Percentiles rank a stretch among this genome's conserved stretches.
Conservation (phyloP, 202 grass and related monocot genomes). For the Brachypodium distachyon region DNA sequence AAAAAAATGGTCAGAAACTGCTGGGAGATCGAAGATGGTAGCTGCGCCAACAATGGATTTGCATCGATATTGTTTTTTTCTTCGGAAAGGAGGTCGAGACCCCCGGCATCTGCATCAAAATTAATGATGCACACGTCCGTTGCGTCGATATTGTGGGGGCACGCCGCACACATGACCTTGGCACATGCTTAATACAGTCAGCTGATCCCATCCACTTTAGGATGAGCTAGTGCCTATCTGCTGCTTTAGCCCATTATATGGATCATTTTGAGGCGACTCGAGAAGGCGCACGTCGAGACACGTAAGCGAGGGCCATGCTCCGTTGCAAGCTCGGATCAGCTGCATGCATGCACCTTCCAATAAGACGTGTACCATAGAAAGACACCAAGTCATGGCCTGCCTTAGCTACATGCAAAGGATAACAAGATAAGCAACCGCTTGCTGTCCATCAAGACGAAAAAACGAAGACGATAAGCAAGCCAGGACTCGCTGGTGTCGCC, state of each 20-base stretch:
- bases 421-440: neutral
- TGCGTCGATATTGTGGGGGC: neutral
- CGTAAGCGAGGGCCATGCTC: neutral
- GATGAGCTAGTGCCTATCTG: neutral
- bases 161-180: neutral
- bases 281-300: neutral
- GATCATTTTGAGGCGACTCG: neutral
- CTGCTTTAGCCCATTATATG: neutral
- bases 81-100: no score
- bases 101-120: no score
- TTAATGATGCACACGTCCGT: no score
- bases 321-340: neutral
- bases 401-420: no score
- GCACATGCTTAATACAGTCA: neutral
- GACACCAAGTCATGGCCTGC: neutral
- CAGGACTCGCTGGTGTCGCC: neutral
- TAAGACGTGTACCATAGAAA: neutral
- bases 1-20: no score
- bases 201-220: slow-evolving; percentile 4
- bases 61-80: no score
- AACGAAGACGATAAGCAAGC: slow-evolving; percentile 8
- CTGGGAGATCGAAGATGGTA: no score
- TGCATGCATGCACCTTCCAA: neutral
- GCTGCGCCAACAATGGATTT: no score
- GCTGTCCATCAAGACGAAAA: neutral